phyloP scores from a whole-genome alignment of 805 yeast species.

The Suhomyces sp. region DNA sequence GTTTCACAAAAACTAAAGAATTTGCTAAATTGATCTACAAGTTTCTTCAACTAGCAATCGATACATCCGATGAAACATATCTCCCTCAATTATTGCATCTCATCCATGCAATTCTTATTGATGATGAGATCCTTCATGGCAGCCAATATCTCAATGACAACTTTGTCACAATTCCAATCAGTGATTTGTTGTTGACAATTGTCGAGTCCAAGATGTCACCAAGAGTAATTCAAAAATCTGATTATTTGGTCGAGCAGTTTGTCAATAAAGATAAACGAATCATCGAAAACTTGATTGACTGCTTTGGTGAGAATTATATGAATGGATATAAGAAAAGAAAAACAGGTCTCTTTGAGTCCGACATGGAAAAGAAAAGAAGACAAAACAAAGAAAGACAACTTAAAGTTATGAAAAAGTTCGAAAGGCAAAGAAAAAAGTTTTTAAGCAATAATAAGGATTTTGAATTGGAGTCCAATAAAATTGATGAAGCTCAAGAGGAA shows the following conservation, averaged over 20 bases:
- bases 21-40: slow-evolving; percentile 61
- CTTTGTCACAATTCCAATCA: slow-evolving; percentile 55
- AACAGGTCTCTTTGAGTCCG: slow-evolving; percentile 45
- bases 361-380: slow-evolving; percentile 53
- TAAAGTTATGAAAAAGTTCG: slow-evolving; percentile 60
- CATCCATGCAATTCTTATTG: slow-evolving; percentile 61
- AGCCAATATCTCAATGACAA: slow-evolving; percentile 38
- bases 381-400: slow-evolving; percentile 63
- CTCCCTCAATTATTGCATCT: slow-evolving; percentile 65
- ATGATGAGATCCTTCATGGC: slow-evolving; percentile 46
- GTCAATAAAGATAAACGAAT: slow-evolving; percentile 50
- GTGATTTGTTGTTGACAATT: slow-evolving; percentile 54
- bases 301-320: slow-evolving; percentile 59
- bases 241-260: slow-evolving; percentile 50
- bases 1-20: slow-evolving; percentile 48
- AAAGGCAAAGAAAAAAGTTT: slow-evolving; percentile 50
- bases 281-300: slow-evolving; percentile 49
- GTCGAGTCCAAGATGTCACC: slow-evolving; percentile 52
- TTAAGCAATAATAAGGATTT: slow-evolving; percentile 37
- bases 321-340: slow-evolving; percentile 49
- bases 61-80: slow-evolving; percentile 51
- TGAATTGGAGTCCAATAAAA: slow-evolving; percentile 10
- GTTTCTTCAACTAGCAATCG: slow-evolving; percentile 53
- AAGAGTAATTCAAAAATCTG: slow-evolving; percentile 53
- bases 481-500: slow-evolving; percentile 7